A percentile compares a stretch with the other conserved stretches of the same genome.
phyloP scores from a whole-genome alignment of 225 moss, liverwort and hornwort genomes.

The Takakia lepidozioides region DNA sequence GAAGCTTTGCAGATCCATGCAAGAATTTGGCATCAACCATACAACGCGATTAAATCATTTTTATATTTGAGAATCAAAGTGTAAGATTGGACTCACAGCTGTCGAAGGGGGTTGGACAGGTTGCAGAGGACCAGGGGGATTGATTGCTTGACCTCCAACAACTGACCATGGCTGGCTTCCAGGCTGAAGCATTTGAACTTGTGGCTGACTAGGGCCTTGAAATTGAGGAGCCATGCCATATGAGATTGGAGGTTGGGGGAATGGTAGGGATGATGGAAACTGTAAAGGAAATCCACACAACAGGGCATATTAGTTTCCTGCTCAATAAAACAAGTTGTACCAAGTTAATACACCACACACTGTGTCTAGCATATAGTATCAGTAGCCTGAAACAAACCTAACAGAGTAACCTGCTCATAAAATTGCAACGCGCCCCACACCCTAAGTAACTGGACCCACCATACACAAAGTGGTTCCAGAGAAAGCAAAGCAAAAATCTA shows the following conservation, averaged over 20 bases:
- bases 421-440: no score
- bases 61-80: no score
- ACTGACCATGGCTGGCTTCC: constrained; percentile 65
- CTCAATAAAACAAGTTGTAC: no score
- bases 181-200: constrained; percentile 52
- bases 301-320: constrained; percentile 4
- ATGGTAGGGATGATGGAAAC: constrained; percentile 62
- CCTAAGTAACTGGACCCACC: no score
- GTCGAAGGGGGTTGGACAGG: constrained; percentile 38
- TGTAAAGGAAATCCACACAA: constrained; percentile 40
- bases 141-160: constrained; percentile 54
- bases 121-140: constrained; percentile 47
- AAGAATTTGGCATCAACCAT: no score
- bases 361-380: background rate
- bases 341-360: no score
- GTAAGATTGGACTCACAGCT: constrained; percentile 54
- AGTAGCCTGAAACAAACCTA: background rate
- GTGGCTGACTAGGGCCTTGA: constrained; percentile 60
- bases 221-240: constrained; percentile 67
- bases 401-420: no score
- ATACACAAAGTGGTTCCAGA: no score
- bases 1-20: no score
- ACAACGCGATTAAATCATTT: no score
- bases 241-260: constrained; percentile 65
- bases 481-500: no score